Conservation (phyloP, 176 grass and related monocot species). For the Microstegium vimineum region DNA sequence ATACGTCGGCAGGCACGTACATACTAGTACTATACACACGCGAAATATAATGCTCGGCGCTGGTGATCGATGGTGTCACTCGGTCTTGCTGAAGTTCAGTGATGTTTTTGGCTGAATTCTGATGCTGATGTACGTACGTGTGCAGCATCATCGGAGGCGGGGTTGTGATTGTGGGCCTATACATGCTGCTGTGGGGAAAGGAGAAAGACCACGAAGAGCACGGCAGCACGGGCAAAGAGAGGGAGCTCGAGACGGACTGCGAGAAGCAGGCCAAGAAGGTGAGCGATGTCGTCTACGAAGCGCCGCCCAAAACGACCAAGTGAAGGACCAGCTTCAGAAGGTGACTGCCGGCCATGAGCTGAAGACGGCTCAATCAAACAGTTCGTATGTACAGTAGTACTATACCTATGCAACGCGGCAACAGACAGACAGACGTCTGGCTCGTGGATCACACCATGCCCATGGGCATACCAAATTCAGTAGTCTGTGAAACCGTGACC, state of each 20-base stretch:
- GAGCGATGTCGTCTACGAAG: not conserved
- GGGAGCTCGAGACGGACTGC: constrained; percentile 14
- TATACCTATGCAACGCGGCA: not conserved
- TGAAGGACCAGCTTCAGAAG: not conserved
- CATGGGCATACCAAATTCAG: not conserved
- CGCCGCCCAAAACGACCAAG: not conserved
- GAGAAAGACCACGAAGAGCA: constrained; percentile 44
- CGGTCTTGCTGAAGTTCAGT: not conserved
- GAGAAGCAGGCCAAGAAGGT: constrained; percentile 29
- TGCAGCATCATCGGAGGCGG: constrained; percentile 70
- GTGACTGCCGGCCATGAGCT: not conserved
- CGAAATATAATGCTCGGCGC: not conserved
- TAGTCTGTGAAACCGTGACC: not conserved
- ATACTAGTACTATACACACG: no score
- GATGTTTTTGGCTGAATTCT: not conserved
- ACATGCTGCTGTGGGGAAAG: constrained; percentile 85
- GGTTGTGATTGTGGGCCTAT: constrained; percentile 67
- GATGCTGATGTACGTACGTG: no score
- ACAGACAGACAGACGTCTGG: not conserved
- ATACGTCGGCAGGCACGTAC: constrained; percentile 55
- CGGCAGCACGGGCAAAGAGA: constrained; percentile 14
- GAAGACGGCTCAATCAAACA: not conserved
- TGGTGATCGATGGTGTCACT: no score
- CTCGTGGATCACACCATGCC: not conserved
- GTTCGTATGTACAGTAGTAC: no score